Evolutionary conservation across 129 eudicot genomes (phyloP), one percentile per base, ranked within the genome.

Genomic region (Silybum marianum): DNA sequence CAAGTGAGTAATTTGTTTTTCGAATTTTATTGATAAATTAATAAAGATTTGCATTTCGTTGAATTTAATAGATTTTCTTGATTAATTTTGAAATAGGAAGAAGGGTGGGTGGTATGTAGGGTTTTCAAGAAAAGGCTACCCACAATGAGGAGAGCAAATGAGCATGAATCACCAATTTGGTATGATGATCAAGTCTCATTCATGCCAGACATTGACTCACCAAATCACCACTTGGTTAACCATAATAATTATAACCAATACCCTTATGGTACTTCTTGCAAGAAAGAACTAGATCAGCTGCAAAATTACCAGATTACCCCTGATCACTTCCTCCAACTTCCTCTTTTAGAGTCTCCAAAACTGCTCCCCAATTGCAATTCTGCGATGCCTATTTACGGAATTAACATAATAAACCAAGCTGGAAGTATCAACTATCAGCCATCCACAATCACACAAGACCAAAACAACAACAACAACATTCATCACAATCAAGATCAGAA

Each of bases 101-200:
- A 95, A 89, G 98, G 98, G 9, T 95, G 98, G 98, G 98, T 88
- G 36, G 94, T 95, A 1, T 95, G 97, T 77, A 83, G 96, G 72
- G 97, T 88, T 23, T 95, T 92, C 92, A 95, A 90, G 94, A 95
- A 95, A 78, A 84, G 92, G 80, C 83, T 89, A 18, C 85, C 97
- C 8, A 78, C 92, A 62, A 87, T 84, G 78, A 86, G 90, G 72
- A 89, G 83, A 74, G 69, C 84, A 72, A 85, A 83, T 65, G 97
- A 92, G 16, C 92, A 90, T 69, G 95, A 85, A 25, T 91, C 97
- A 6, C 97, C 97, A 60, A 86, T 76, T 77, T 95, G 98, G 98
- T 95, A 89, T 74, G 97, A 92, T 6, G 98, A 90, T 71, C 88
- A 92, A 58, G 89, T 86, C 63, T 86, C 96, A 13, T 92, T 92